phyloP scores from a whole-genome alignment of 1,139 yeast genomes.

The Arxiozyma heterogenica region DNA sequence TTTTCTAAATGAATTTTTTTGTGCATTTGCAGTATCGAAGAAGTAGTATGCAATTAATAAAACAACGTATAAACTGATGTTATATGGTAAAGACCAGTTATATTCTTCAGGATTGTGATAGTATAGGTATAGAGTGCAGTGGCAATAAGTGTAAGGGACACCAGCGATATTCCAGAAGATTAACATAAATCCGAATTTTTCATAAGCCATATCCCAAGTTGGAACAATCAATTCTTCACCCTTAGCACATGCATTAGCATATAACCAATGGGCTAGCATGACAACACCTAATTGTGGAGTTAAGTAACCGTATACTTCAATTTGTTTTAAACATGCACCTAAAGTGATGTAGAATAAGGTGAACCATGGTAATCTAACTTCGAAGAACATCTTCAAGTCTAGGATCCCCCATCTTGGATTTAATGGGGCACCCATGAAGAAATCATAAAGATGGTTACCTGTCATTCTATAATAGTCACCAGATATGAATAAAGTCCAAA shows the following conservation, averaged over 20 bases:
- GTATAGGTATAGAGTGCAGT: slow-evolving; percentile 73
- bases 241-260: slow-evolving; percentile 94
- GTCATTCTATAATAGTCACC: slow-evolving; percentile 82
- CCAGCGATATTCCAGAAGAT: slow-evolving; percentile 99
- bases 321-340: slow-evolving; percentile 69
- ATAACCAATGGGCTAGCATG: slow-evolving; percentile 80
- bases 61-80: slow-evolving; percentile 44
- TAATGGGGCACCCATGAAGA: slow-evolving; percentile 95
- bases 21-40: slow-evolving; percentile 92
- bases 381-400: slow-evolving; percentile 94
- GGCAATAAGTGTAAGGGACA: slow-evolving; percentile 96
- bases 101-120: slow-evolving; percentile 80
- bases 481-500: slow-evolving; percentile 54
- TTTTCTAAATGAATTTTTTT: slow-evolving; percentile 89
- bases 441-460: slow-evolving; percentile 81
- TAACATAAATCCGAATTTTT: slow-evolving; percentile 95
- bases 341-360: slow-evolving; percentile 70
- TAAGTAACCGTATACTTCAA: slow-evolving; percentile 69
- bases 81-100: slow-evolving; percentile 56
- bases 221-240: slow-evolving; percentile 97
- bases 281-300: slow-evolving; percentile 69
- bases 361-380: slow-evolving; percentile 96
- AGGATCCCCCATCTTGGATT: slow-evolving; percentile 90
- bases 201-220: slow-evolving; percentile 99
- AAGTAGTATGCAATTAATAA: slow-evolving; percentile 72